Evolutionary conservation across 768 basidiomycete species (phyloP).

Genomic region (Phanerodontia chrysosporium): DNA sequence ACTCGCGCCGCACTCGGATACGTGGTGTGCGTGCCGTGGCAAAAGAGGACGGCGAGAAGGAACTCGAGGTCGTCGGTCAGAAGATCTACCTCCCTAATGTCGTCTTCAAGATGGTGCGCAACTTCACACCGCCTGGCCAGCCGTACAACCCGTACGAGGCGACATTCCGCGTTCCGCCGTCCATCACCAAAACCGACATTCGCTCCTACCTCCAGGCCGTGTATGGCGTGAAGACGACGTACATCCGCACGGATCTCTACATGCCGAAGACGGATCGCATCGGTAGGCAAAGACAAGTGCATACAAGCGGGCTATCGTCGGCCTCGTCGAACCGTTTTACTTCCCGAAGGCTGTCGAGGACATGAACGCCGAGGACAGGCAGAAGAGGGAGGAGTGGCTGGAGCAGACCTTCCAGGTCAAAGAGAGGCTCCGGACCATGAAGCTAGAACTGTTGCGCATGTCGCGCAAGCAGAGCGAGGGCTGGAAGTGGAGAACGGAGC

Average conservation of each 20-base stretch:
- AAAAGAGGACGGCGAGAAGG: constrained; percentile 36
- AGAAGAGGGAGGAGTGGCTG: constrained; percentile 55
- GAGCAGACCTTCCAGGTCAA: constrained; percentile 55
- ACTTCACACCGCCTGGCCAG: constrained; percentile 68
- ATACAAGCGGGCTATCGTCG: constrained; percentile 91
- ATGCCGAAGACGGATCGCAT: constrained; percentile 47
- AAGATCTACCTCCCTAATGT: constrained; percentile 89
- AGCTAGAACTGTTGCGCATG: constrained; percentile 31
- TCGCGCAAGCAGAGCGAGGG: constrained; percentile 32
- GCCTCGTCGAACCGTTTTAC: constrained; percentile 90
- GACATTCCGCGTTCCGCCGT: constrained; percentile 88
- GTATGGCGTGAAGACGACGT: constrained; percentile 89
- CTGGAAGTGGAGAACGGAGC: constrained; percentile 37
- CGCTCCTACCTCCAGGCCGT: constrained; percentile 78
- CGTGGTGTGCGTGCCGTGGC: constrained; percentile 51
- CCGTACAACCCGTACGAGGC: constrained; percentile 94
- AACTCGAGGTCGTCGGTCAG: constrained; percentile 65
- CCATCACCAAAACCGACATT: constrained; percentile 89
- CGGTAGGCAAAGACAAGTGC: constrained; percentile 32
- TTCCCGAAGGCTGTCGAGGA: constrained; percentile 81
- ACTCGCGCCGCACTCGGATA: constrained; percentile 56
- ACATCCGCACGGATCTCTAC: constrained; percentile 94
- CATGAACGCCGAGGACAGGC: constrained; percentile 56
- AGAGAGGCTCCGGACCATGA: constrained; percentile 25
- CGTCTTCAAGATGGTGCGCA: constrained; percentile 77